These are phyloP conservation scores for Leptographium lundbergii DNA, from an alignment of 2,329 filamentous ascomycete species.

Conservation along the genomic window DNA sequence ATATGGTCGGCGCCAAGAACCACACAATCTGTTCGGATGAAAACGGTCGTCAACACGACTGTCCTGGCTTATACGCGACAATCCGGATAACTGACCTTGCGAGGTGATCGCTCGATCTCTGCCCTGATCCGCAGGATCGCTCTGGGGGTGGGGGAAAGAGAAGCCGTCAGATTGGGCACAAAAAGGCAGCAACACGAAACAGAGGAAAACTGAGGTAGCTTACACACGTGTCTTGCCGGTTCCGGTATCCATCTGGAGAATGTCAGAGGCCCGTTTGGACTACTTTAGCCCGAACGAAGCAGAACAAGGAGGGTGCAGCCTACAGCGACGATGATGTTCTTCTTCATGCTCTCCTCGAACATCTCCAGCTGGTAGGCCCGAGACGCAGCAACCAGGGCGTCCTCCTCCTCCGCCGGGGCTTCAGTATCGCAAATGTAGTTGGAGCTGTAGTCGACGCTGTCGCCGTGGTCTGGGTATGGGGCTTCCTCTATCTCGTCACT, in stretches of 20 bases:
- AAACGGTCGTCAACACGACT: too few relatives aligned
- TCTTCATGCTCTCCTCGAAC: conserved; percentile 53
- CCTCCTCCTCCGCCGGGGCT: neutral
- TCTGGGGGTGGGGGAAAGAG: conserved; percentile 23
- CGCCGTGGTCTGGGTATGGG: neutral
- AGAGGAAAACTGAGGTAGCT: conserved; percentile 15
- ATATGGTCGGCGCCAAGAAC: conserved; percentile 61
- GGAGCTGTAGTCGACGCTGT: neutral
- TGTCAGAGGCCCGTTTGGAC: neutral
- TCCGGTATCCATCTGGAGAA: conserved; percentile 60
- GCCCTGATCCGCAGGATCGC: conserved; percentile 54
- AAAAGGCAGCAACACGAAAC: neutral
- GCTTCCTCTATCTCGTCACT: neutral
- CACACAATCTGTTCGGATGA: conserved; percentile 41
- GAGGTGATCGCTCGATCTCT: conserved; percentile 43
- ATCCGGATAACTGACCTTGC: conserved; percentile 45
- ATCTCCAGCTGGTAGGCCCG: conserved; percentile 65
- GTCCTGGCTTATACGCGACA: too few relatives aligned
- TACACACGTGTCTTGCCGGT: conserved; percentile 71
- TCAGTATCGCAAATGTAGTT: neutral
- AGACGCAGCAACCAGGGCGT: conserved; percentile 1
- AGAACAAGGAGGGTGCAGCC: neutral
- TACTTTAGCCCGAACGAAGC: neutral
- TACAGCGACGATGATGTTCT: conserved; percentile 62
- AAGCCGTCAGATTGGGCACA: neutral